A percentile compares a stretch with the other conserved stretches of the same genome.
These are phyloP conservation scores for Eucalyptus regnans DNA, from an alignment of 345 rosid species.

Conservation along the genomic window DNA sequence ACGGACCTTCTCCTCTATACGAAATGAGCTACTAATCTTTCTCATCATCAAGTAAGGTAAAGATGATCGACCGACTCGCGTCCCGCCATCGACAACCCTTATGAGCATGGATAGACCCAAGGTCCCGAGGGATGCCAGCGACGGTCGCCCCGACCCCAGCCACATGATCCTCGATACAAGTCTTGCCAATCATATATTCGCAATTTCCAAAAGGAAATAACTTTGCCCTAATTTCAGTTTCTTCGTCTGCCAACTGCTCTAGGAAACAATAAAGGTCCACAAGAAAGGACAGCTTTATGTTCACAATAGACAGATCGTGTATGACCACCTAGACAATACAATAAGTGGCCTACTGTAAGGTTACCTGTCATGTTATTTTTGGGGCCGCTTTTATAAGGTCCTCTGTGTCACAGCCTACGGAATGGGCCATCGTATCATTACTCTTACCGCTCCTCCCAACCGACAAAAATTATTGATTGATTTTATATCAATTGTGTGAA, in stretches of 20 bases:
- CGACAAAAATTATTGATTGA: background rate
- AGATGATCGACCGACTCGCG: background rate
- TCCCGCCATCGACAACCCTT: background rate
- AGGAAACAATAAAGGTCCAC: background rate
- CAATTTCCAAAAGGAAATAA: background rate
- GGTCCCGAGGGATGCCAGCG: background rate
- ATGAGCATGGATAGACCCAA: background rate
- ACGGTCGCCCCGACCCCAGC: background rate
- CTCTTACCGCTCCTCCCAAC: background rate
- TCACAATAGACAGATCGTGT: background rate
- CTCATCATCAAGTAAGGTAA: background rate
- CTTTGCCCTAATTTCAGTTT: background rate
- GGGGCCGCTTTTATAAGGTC: background rate
- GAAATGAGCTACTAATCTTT: background rate
- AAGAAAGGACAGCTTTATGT: background rate
- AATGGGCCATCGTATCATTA: background rate
- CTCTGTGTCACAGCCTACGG: background rate
- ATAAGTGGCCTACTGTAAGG: background rate
- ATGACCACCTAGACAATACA: background rate
- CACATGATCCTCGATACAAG: background rate
- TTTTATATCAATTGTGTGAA: rapidly evolving
- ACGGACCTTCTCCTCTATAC: background rate
- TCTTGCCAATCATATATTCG: background rate
- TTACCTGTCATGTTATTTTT: background rate
- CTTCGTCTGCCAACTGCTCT: background rate